These are phyloP conservation scores for Suhomyces bokatorum DNA, from an alignment of 1,139 yeast species.

Conservation along the genomic window DNA sequence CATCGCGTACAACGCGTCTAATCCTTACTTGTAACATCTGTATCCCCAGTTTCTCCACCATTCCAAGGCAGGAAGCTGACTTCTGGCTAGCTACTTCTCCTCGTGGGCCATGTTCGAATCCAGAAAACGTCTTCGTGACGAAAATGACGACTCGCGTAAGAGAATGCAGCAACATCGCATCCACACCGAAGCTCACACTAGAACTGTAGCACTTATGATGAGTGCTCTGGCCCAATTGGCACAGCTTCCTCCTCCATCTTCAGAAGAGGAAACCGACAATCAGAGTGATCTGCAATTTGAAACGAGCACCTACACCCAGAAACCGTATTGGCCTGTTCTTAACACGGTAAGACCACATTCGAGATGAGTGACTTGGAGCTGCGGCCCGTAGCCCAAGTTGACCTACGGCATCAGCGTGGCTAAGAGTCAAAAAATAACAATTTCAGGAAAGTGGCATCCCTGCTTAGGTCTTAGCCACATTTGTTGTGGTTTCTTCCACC, in stretches of 20 bases:
- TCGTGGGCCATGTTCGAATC: slow-evolving; percentile 7
- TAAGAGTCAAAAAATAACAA: too few relatives aligned
- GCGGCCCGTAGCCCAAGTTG: too few relatives aligned
- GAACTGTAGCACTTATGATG: slow-evolving; percentile 35
- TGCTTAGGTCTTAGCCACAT: too few relatives aligned
- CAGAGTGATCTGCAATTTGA: not conserved
- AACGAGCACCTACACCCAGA: slow-evolving; percentile 21
- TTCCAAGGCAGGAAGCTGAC: not conserved
- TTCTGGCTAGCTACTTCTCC: not conserved
- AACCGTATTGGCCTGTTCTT: slow-evolving; percentile 33
- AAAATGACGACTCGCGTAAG: slow-evolving; percentile 15
- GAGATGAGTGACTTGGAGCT: too few relatives aligned
- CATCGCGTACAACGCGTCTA: not conserved
- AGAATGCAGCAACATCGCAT: slow-evolving; percentile 29
- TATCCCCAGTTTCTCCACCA: not conserved
- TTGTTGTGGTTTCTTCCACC: too few relatives aligned
- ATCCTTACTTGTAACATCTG: not conserved
- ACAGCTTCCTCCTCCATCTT: slow-evolving; percentile 2
- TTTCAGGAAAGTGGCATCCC: too few relatives aligned
- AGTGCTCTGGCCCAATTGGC: slow-evolving; percentile 2
- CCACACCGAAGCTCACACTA: slow-evolving; percentile 31
- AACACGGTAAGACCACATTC: slow-evolving; percentile 3
- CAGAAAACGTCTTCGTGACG: slow-evolving; percentile 14
- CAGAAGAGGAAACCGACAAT: not conserved
- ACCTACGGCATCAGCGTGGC: too few relatives aligned